phyloP scores from a whole-genome alignment of 1,284 basidiomycete genomes.

The Sporisorium iseilematis-ciliati region DNA sequence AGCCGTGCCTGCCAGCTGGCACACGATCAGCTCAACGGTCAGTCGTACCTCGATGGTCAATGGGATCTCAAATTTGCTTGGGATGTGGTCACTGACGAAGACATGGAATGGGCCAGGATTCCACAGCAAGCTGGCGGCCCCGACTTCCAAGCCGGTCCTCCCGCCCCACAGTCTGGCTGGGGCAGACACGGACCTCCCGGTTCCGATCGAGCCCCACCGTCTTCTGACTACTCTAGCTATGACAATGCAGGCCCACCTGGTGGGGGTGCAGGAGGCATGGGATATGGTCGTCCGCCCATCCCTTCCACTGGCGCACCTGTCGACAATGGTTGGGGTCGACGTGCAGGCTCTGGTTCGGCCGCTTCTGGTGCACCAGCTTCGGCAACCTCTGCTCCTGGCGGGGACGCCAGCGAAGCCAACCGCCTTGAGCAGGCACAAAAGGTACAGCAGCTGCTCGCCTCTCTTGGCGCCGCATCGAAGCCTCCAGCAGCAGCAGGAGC shows the following conservation, averaged over 20 bases:
- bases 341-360: slow-evolving; percentile 32
- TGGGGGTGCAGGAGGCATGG: slow-evolving; percentile 13
- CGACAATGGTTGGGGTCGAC: slow-evolving; percentile 47
- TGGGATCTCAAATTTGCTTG: slow-evolving; percentile 91
- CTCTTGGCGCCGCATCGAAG: slow-evolving; percentile 50
- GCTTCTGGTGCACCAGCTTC: slow-evolving; percentile 20
- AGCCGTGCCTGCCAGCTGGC: slow-evolving; percentile 78
- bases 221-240: slow-evolving; percentile 31
- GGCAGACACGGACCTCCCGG: slow-evolving; percentile 14
- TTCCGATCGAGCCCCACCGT: slow-evolving; percentile 21
- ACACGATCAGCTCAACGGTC: slow-evolving; percentile 81
- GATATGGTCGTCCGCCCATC: slow-evolving; percentile 38
- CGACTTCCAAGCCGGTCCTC: slow-evolving; percentile 66
- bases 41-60: slow-evolving; percentile 83
- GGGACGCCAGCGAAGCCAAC: slow-evolving; percentile 28
- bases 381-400: slow-evolving; percentile 6
- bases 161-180: slow-evolving; percentile 28
- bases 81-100: slow-evolving; percentile 73
- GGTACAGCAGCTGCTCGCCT: slow-evolving; percentile 68
- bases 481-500: slow-evolving; percentile 24
- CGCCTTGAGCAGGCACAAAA: slow-evolving; percentile 69
- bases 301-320: slow-evolving; percentile 40
- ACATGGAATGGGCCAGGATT: slow-evolving; percentile 46
- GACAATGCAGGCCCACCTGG: slow-evolving; percentile 11
- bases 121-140: slow-evolving; percentile 17